Evolutionary conservation across 306 rosid species (phyloP).

Genomic region (Dryas alaskensis): DNA sequence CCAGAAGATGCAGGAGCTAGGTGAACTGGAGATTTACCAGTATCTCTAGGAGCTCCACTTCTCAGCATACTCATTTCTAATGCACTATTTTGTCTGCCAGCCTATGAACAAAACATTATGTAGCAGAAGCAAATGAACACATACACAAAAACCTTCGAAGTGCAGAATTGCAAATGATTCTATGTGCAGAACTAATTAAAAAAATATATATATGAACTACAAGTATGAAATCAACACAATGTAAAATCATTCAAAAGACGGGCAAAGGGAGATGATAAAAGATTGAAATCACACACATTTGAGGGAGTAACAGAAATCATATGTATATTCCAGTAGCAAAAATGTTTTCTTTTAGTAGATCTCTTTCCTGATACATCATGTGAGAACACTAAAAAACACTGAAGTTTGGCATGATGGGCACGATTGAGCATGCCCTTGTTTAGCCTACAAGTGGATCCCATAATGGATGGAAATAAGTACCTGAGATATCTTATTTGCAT

Average conservation of each 20-base stretch:
- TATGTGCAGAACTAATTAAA: not conserved
- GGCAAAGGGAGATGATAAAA: not conserved
- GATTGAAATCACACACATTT: not conserved
- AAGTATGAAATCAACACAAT: not conserved
- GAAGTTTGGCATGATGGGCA: not conserved
- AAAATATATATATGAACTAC: not conserved
- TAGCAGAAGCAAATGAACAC: slow-evolving; percentile 28
- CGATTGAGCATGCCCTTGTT: slow-evolving; percentile 1
- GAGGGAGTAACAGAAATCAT: not conserved
- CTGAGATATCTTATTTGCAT: slow-evolving; percentile 61
- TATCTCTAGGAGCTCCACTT: slow-evolving; percentile 62
- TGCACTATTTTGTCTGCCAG: slow-evolving; percentile 64
- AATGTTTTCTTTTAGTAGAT: not conserved
- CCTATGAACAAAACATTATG: slow-evolving; percentile 50
- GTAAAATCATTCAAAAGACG: not conserved
- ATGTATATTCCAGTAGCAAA: not conserved
- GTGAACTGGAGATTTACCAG: slow-evolving; percentile 70
- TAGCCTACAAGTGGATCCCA: slow-evolving; percentile 5
- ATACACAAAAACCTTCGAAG: slow-evolving; percentile 19
- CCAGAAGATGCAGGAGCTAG: slow-evolving; percentile 41
- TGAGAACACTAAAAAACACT: not conserved
- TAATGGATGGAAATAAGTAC: slow-evolving; percentile 25
- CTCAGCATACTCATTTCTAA: slow-evolving; percentile 61
- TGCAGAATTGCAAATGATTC: slow-evolving; percentile 14
- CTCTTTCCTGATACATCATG: not conserved